A percentile compares a stretch with the other conserved stretches of the same genome.
Evolutionary conservation across 805 yeast genomes (phyloP).

Genomic region (Kluyveromyces aestuarii): DNA sequence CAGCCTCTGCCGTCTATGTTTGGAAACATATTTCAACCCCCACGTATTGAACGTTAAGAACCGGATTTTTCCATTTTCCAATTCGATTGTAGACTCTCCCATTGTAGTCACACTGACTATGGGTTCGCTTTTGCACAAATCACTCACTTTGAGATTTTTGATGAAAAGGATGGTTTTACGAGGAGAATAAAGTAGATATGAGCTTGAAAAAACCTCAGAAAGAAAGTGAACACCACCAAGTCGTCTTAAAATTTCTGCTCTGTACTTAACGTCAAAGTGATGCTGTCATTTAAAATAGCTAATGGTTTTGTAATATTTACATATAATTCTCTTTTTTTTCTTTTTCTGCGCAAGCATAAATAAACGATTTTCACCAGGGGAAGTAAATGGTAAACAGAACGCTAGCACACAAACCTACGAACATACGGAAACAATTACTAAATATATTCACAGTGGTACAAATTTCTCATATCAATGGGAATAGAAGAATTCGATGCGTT

Average conservation of each 20-base stretch:
- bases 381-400: background rate
- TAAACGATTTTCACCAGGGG: background rate
- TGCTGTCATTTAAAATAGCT: background rate
- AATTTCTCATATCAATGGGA: constrained; percentile 7
- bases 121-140: background rate
- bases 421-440: background rate
- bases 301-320: background rate
- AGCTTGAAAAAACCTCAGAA: background rate
- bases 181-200: background rate
- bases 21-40: constrained; percentile 87
- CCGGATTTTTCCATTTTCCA: constrained; percentile 25
- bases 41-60: constrained; percentile 70
- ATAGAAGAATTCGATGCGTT: constrained; percentile 31
- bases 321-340: background rate
- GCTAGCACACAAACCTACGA: background rate
- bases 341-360: background rate
- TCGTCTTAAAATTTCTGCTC: background rate
- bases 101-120: background rate
- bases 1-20: constrained; percentile 53
- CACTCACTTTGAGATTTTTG: background rate
- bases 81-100: background rate
- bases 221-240: background rate
- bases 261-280: no score
- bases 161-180: background rate
- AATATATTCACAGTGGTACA: background rate